Percentiles rank a stretch among this genome's conserved stretches.
Conservation (phyloP, 495 filamentous ascomycete species). For the Astrothelium macrocarpum region DNA sequence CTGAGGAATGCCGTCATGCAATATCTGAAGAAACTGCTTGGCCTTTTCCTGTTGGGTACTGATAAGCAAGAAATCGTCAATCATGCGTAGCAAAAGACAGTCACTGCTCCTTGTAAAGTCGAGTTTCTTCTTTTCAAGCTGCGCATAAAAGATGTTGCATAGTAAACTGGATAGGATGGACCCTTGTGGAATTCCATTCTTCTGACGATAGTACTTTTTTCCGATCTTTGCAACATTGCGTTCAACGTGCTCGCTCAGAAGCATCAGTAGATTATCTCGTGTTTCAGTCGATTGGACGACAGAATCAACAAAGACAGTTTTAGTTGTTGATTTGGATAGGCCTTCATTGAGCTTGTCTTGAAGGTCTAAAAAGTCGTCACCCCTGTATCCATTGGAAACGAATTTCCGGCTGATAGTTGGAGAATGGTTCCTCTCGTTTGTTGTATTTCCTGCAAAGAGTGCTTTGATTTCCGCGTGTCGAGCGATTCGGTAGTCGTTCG, state of each 20-base stretch:
- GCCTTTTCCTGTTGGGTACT: slow-evolving; percentile 59
- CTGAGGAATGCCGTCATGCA: slow-evolving; percentile 65
- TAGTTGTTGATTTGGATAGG: slow-evolving; percentile 39
- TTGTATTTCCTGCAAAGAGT: slow-evolving; percentile 29
- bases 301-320: slow-evolving; percentile 68
- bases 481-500: slow-evolving; percentile 58
- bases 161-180: slow-evolving; percentile 75
- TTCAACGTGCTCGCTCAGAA: slow-evolving; percentile 67
- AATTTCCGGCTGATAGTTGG: slow-evolving; percentile 45
- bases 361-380: slow-evolving; percentile 44
- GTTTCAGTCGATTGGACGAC: slow-evolving; percentile 43
- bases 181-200: slow-evolving; percentile 83
- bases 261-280: slow-evolving; percentile 50
- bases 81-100: slow-evolving; percentile 64
- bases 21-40: slow-evolving; percentile 58
- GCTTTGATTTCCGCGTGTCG: slow-evolving; percentile 62
- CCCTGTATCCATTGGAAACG: slow-evolving; percentile 47
- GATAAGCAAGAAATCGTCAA: slow-evolving; percentile 89
- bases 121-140: slow-evolving; percentile 62
- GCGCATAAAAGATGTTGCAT: slow-evolving; percentile 91
- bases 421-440: slow-evolving; percentile 1
- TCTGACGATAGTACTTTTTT: slow-evolving; percentile 82
- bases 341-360: slow-evolving; percentile 43
- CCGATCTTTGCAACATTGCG: slow-evolving; percentile 82
- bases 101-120: slow-evolving; percentile 52